Evolutionary conservation across 768 basidiomycete genomes (phyloP), one percentile per base, ranked within the genome.

Genomic region (Lentinus tigrinus): DNA sequence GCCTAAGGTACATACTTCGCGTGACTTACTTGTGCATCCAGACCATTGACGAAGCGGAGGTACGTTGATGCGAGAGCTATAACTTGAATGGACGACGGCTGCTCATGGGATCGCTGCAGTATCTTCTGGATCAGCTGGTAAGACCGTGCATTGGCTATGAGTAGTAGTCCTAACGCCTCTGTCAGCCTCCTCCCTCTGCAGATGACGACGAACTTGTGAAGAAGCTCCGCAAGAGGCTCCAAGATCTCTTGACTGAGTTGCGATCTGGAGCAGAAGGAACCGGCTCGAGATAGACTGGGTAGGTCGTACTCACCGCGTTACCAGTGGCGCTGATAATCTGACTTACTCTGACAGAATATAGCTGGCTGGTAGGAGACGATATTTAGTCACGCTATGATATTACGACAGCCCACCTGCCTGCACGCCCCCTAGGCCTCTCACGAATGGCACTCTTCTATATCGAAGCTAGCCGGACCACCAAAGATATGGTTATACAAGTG

Each of bases 11-110:
- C n/a, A n/a, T n/a, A n/a, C 24, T 46, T 14, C 13, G 23, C 21
- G 5, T 11, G 9, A 2, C 21, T 13, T 46, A 23, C 21, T 23
- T 5, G 10, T 13, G 14, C 8, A 9, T 23, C 3, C n/a, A 61
- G 60, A 61, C 60, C 2, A 61, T 61, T 6, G 60, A 61, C 17
- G 60, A 61, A 54, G 60, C 60, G 16, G 60, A 61, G 60, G 60
- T 61, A 49, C 14, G 51, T n/a, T 19, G 21, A 26, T 9, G 4
- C 3, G 16, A 40, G 26, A 19, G n/a, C 46, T 11, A 14, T 1
- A 23, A 14, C n/a, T 11, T 34, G 16, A 23, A 24, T 3, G 21
- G 6, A 16, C 23, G 26, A 8, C 24, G 31, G n/a, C n/a, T 21
- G 21, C 2, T 34, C n/a, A 24, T 31, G 31, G 31, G 31, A 31